Conservation (phyloP, 2,329 filamentous ascomycete species). For the Aspergillus ustus region DNA sequence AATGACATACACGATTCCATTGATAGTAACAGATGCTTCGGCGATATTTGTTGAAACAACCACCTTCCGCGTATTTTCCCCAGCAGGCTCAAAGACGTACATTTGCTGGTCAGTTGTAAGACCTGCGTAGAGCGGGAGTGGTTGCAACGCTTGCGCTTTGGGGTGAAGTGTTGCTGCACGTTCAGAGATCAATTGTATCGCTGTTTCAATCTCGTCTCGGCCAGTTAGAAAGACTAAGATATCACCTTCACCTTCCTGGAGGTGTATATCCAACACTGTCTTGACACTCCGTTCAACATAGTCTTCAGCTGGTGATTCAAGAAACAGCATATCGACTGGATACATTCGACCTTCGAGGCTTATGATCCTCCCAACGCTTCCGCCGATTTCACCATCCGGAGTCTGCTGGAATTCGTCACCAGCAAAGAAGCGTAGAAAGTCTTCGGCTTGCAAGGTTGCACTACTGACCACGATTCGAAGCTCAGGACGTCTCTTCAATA, state of each 20-base stretch:
- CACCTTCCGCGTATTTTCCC: conserved; percentile 83
- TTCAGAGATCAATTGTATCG: conserved; percentile 78
- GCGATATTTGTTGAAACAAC: conserved; percentile 95
- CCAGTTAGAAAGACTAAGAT: conserved; percentile 91
- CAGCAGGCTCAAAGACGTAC: conserved; percentile 86
- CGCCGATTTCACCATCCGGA: conserved; percentile 41
- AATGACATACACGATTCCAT: conserved; percentile 87
- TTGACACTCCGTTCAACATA: conserved; percentile 84
- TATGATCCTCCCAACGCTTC: conserved; percentile 67
- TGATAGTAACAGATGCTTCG: conserved; percentile 93
- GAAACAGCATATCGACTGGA: conserved; percentile 83
- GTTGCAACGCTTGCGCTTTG: conserved; percentile 63
- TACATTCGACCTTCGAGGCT: conserved; percentile 87
- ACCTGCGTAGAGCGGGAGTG: conserved; percentile 86
- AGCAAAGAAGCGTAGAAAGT: conserved; percentile 79
- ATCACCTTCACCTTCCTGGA: conserved; percentile 78
- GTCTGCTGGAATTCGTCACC: conserved; percentile 47
- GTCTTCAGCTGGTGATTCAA: conserved; percentile 77
- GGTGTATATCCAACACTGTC: conserved; percentile 86
- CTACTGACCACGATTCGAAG: conserved; percentile 89
- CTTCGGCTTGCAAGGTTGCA: conserved; percentile 87
- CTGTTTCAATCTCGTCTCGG: conserved; percentile 86
- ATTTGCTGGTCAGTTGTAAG: conserved; percentile 90
- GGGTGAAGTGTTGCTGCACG: conserved; percentile 67
- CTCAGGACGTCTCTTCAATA: conserved; percentile 77